Percentiles rank a stretch among this genome's conserved stretches.
phyloP scores from a whole-genome alignment of 1,139 yeast species.

The Sugiyamaella sp. region DNA sequence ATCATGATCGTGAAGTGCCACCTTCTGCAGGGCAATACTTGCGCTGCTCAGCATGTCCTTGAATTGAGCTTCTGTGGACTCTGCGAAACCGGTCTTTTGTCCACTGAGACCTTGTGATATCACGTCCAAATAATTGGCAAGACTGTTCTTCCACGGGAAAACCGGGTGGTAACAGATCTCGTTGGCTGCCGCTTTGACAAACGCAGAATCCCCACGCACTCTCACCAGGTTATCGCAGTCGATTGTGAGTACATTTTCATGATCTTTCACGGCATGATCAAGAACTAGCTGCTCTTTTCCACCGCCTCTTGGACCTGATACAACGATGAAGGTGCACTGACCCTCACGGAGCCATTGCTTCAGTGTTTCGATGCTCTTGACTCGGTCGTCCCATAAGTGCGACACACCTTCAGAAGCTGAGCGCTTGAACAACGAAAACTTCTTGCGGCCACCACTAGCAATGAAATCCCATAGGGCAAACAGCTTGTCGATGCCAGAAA shows the following conservation, averaged over 20 bases:
- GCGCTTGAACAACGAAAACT: slow-evolving; percentile 27
- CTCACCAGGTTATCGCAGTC: slow-evolving; percentile 80
- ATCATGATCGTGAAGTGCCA: slow-evolving; percentile 52
- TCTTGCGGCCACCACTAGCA: slow-evolving; percentile 9
- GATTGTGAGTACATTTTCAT: slow-evolving; percentile 63
- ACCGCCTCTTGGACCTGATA: slow-evolving; percentile 92
- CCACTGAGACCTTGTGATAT: slow-evolving; percentile 92
- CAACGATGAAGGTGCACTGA: slow-evolving; percentile 80
- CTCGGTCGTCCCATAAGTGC: slow-evolving; percentile 69
- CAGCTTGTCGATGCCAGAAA: neutral
- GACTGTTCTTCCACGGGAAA: slow-evolving; percentile 86
- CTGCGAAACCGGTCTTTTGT: slow-evolving; percentile 89
- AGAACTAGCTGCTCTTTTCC: slow-evolving; percentile 84
- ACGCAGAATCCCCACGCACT: slow-evolving; percentile 70
- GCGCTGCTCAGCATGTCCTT: slow-evolving; percentile 80
- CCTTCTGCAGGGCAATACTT: slow-evolving; percentile 67
- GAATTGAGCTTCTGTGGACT: slow-evolving; percentile 79
- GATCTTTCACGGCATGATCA: slow-evolving; percentile 62
- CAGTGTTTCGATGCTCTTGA: slow-evolving; percentile 66
- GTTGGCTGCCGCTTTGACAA: slow-evolving; percentile 66
- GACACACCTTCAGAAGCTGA: slow-evolving; percentile 27
- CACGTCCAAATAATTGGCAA: slow-evolving; percentile 79
- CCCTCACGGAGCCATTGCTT: slow-evolving; percentile 79
- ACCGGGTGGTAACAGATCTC: slow-evolving; percentile 92
- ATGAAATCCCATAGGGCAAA: slow-evolving; percentile 10